Evolutionary conservation across 305 asterid species (phyloP).

Genomic region (Solanum aculeatissimum): DNA sequence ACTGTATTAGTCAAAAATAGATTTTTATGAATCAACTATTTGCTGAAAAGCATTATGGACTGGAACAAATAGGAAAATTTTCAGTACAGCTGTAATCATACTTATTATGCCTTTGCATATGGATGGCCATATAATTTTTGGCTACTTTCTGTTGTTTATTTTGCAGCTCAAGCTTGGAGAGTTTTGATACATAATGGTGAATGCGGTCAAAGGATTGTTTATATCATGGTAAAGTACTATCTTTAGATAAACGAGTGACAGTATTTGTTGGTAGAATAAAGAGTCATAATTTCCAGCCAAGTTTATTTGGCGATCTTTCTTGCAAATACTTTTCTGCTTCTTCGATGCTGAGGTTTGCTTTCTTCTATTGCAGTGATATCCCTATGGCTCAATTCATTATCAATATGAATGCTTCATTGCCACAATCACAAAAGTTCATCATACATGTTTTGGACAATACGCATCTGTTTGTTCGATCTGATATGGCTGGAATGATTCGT

Average conservation of each 20-base stretch:
- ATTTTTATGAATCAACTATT: neutral
- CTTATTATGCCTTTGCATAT: neutral
- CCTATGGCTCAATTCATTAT: constrained; percentile 89
- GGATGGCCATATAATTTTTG: neutral
- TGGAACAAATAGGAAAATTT: neutral
- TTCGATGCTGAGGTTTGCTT: neutral
- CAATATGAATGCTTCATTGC: constrained; percentile 62
- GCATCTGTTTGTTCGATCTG: constrained; percentile 69
- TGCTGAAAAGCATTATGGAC: neutral
- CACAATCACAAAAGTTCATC: constrained; percentile 72
- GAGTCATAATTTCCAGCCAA: neutral
- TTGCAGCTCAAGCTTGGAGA: constrained; percentile 15
- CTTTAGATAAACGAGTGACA: neutral
- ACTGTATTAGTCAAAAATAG: neutral
- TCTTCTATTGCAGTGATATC: constrained; percentile 43
- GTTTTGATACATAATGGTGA: constrained; percentile 35
- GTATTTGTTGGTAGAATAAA: neutral
- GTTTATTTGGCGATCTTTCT: neutral
- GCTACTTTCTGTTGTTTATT: neutral
- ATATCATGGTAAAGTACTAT: constrained; percentile 50
- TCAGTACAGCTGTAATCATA: neutral
- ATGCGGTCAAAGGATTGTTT: constrained; percentile 49
- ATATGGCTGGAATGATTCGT: constrained; percentile 54
- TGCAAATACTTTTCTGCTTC: neutral
- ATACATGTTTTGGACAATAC: constrained; percentile 71